Evolutionary conservation across 169 alveolate species (phyloP).

Genomic region (Miamiensis avidus): DNA sequence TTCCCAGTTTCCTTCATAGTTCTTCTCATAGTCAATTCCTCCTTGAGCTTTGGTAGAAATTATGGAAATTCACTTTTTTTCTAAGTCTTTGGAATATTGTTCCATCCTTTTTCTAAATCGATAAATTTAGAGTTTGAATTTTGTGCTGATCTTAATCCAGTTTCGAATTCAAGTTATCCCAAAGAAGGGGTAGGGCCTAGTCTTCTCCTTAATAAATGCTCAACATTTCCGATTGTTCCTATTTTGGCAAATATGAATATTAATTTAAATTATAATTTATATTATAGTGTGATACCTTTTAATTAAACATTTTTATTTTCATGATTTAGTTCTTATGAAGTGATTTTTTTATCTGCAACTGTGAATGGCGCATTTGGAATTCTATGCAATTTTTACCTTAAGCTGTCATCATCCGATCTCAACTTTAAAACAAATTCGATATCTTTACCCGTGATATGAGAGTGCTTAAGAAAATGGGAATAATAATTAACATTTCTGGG

Average conservation of each 20-base stretch:
- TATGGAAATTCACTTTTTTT: constrained; percentile 38
- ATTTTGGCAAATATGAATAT: no score
- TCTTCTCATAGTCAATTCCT: constrained; percentile 1
- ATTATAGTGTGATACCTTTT: constrained; percentile 25
- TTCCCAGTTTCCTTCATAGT: constrained; percentile 2
- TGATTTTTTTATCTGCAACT: constrained; percentile 32
- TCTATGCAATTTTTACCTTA: constrained; percentile 22
- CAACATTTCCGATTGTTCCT: constrained; percentile 19
- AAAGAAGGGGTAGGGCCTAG: constrained; percentile 34
- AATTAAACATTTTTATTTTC: neutral
- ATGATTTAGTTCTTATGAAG: constrained; percentile 18
- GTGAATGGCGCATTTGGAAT: constrained; percentile 40
- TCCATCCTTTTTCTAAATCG: constrained; percentile 40
- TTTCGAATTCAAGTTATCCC: constrained; percentile 37
- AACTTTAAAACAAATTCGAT: constrained; percentile 47
- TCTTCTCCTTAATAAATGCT: constrained; percentile 39
- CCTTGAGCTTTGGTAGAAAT: constrained; percentile 24
- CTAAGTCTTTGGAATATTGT: constrained; percentile 29
- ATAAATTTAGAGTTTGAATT: constrained; percentile 2
- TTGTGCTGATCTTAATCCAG: constrained; percentile 27
- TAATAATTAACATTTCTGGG: constrained; percentile 50
- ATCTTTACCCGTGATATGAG: constrained; percentile 42
- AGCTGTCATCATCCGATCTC: constrained; percentile 33
- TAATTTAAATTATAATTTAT: no score
- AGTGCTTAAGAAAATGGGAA: constrained; percentile 35